phyloP scores from a whole-genome alignment of 768 basidiomycete genomes.

The Phanerodontia chrysosporium region DNA sequence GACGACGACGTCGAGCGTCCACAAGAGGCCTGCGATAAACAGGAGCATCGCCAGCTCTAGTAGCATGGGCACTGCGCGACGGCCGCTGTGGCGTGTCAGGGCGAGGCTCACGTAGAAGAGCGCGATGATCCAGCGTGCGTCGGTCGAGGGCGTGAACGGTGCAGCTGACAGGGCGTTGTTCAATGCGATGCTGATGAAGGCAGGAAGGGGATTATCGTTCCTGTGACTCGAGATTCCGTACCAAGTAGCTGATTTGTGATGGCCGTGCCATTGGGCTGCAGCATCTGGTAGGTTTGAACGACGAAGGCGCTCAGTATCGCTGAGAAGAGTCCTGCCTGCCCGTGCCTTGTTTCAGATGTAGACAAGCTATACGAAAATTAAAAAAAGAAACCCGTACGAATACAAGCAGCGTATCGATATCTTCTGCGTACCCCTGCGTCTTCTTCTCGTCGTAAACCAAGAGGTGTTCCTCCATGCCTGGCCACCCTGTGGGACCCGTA shows the following conservation, averaged over 20 bases:
- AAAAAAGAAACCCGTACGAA: background rate
- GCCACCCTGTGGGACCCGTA: background rate
- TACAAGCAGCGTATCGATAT: constrained; percentile 8
- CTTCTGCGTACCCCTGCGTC: background rate
- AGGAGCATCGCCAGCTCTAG: constrained; percentile 12
- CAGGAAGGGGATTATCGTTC: no score
- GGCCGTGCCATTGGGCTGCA: constrained; percentile 9
- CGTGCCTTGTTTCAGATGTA: no score
- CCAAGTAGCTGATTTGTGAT: background rate
- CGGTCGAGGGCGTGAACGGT: background rate
- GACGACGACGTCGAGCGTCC: constrained; percentile 1
- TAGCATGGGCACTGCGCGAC: constrained; percentile 12
- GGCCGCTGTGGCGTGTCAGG: constrained; percentile 20
- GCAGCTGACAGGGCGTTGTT: no score
- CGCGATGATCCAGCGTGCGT: constrained; percentile 15
- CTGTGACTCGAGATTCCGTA: no score
- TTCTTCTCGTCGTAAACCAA: background rate
- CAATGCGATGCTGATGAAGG: no score
- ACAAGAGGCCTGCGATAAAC: constrained; percentile 10
- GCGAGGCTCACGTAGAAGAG: constrained; percentile 24
- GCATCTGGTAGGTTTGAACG: constrained; percentile 13
- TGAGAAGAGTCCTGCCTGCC: constrained; percentile 26
- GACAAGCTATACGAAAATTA: no score
- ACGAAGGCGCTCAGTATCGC: constrained; percentile 21
- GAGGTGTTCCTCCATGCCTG: background rate